Conservation (phyloP, 2,329 filamentous ascomycete genomes). For the Penicillium sp. region DNA sequence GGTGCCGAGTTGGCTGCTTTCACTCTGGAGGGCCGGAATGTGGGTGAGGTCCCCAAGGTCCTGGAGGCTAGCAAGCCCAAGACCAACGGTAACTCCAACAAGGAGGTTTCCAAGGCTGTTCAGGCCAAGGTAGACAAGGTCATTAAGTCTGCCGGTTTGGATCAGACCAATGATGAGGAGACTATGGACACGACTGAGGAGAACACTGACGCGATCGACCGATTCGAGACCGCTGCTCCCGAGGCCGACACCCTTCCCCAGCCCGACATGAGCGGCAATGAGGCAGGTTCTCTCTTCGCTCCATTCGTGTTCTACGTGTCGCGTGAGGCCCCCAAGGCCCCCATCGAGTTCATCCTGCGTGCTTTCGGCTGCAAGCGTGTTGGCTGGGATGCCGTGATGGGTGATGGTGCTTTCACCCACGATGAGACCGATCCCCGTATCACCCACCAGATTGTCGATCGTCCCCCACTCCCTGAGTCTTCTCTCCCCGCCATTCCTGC, state of each 20-base stretch:
- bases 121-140: slow-evolving; percentile 66
- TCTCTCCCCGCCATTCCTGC: slow-evolving; percentile 47
- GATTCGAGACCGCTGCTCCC: slow-evolving; percentile 80
- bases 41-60: slow-evolving; percentile 50
- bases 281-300: slow-evolving; percentile 76
- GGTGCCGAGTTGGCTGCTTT: slow-evolving; percentile 90
- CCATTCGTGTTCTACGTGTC: slow-evolving; percentile 91
- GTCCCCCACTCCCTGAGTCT: slow-evolving; percentile 69
- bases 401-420: slow-evolving; percentile 88
- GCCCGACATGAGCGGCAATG: slow-evolving; percentile 66
- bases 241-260: slow-evolving; percentile 86
- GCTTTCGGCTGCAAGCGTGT: slow-evolving; percentile 95
- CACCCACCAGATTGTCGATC: slow-evolving; percentile 94
- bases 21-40: slow-evolving; percentile 75
- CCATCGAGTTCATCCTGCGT: slow-evolving; percentile 89
- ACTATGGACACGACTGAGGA: slow-evolving; percentile 50
- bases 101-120: slow-evolving; percentile 68
- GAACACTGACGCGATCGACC: slow-evolving; percentile 72
- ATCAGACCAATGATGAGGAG: slow-evolving; percentile 46
- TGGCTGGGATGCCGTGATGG: slow-evolving; percentile 89
- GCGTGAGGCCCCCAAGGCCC: slow-evolving; percentile 85
- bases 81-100: slow-evolving; percentile 49
- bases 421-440: slow-evolving; percentile 85
- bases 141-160: slow-evolving; percentile 42
- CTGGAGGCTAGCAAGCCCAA: slow-evolving; percentile 56